Base-by-base conservation (phyloP, 768 basidiomycete species). In the Amanita molliuscula region DNA sequence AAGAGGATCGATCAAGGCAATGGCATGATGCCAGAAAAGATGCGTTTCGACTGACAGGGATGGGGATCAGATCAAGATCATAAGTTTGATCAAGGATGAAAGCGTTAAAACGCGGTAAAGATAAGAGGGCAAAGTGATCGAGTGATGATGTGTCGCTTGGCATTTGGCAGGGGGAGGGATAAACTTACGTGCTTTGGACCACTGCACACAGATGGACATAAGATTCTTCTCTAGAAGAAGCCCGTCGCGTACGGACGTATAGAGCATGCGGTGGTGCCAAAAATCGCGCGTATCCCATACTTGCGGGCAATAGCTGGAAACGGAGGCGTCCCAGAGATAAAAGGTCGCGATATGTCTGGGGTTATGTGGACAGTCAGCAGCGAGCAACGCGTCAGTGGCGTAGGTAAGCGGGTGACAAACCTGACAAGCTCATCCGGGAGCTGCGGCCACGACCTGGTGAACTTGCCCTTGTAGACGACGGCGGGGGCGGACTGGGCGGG, bases 11-110 rank as follows among this genome's bases (percentile, higher is more conserved):
- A 87, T 66, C 26, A 77, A 61, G 3, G 73, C 60, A 50, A 77
- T 72, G 1, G 81, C 83, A 52, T 83, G 79, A 53, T 72, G 71
- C 84, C 84, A 88, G 59, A 84, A 86, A 15, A 73, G 62, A 66
- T 87, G 84, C 6, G 71, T 69, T 68, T 84, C 78, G 50, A 88
- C 84, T 87, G 58, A 4, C 55, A 51, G 52, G 15, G 50, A 46
- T 60, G 48, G 56, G 51, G 18, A 44, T 58, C 51, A 57, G 52
- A 53, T 16, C n/a, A 50, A 50, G n/a, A 40, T 26, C 10, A 20
- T 29, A 29, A 15, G 28, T 26, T 20, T 50, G 42, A 55, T 20
- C 41, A 44, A 52, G 45, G 36, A 55, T 34, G 35, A 48, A 47
- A 44, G 33, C 47, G 44, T 51, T 51, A 48, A 20, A 44, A 26